Evolutionary conservation across 2,329 filamentous ascomycete genomes (phyloP).

Genomic region (Fusarium sp.): DNA sequence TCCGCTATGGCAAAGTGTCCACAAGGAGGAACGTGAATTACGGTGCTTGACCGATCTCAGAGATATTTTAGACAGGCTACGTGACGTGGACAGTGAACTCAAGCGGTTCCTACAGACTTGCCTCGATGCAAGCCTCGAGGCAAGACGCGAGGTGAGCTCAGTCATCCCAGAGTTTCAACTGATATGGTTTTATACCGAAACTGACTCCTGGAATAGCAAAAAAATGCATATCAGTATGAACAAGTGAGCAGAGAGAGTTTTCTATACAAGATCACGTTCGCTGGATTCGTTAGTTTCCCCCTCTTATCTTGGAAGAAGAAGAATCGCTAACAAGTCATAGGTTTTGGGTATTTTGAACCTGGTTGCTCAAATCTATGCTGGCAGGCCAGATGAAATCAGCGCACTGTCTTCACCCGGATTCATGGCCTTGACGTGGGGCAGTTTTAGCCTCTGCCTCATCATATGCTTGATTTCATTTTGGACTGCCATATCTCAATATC

Average conservation of each 20-base stretch:
- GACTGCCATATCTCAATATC: neutral
- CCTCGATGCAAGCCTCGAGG: neutral
- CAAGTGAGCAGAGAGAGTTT: neutral
- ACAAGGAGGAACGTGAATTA: neutral
- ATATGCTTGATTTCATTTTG: neutral
- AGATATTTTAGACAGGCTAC: neutral
- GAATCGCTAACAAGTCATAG: neutral
- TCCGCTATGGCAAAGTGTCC: neutral
- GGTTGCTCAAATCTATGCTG: neutral
- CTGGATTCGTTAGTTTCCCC: neutral
- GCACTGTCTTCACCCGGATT: neutral
- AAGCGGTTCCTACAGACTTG: neutral
- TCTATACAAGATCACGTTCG: neutral
- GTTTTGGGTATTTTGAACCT: neutral
- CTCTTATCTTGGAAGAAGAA: rapidly evolving
- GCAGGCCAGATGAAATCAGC: neutral
- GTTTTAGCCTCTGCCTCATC: neutral
- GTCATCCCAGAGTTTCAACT: no score
- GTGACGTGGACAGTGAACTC: neutral
- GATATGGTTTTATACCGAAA: neutral
- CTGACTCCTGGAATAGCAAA: neutral
- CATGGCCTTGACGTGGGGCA: neutral
- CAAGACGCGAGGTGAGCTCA: neutral
- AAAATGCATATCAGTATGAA: neutral
- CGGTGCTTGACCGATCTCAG: neutral